Percentiles rank a stretch among this genome's conserved stretches.
phyloP scores from a whole-genome alignment of 2,329 filamentous ascomycete genomes.

The Aureobasidium sp. region DNA sequence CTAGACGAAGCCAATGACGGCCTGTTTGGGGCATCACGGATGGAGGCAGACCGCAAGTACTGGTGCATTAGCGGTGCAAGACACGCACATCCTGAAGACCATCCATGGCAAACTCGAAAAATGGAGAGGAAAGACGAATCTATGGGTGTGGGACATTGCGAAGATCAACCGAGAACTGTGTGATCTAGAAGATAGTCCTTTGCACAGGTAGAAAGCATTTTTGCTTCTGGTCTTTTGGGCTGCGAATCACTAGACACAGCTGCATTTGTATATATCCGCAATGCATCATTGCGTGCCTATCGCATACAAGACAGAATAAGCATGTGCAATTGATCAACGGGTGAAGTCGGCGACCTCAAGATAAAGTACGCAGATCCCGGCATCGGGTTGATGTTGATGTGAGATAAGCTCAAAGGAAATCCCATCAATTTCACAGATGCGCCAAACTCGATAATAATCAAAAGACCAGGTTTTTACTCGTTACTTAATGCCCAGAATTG shows the following conservation, averaged over 20 bases:
- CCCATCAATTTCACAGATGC: no score
- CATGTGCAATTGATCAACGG: not conserved
- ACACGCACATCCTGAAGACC: slow-evolving; percentile 3
- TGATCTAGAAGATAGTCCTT: not conserved
- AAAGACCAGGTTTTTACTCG: not conserved
- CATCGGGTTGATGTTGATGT: not conserved
- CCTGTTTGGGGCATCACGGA: not conserved
- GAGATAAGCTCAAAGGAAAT: not conserved
- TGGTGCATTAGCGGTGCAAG: not conserved
- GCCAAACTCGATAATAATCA: not conserved
- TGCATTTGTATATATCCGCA: no score
- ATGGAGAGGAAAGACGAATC: not conserved
- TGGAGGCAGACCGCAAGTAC: not conserved
- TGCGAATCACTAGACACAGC: no score
- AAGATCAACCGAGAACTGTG: not conserved
- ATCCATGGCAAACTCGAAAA: not conserved
- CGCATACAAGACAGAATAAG: not conserved
- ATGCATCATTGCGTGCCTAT: no score
- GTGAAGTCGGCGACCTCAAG: not conserved
- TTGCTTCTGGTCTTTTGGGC: no score
- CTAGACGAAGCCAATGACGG: not conserved
- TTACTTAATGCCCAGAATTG: slow-evolving; percentile 1
- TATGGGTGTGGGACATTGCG: not conserved
- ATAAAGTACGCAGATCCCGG: slow-evolving; percentile 2
- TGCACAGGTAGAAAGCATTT: not conserved